These are phyloP conservation scores for Sphagnurus paluster DNA, from an alignment of 1,284 basidiomycete species.

Conservation along the genomic window DNA sequence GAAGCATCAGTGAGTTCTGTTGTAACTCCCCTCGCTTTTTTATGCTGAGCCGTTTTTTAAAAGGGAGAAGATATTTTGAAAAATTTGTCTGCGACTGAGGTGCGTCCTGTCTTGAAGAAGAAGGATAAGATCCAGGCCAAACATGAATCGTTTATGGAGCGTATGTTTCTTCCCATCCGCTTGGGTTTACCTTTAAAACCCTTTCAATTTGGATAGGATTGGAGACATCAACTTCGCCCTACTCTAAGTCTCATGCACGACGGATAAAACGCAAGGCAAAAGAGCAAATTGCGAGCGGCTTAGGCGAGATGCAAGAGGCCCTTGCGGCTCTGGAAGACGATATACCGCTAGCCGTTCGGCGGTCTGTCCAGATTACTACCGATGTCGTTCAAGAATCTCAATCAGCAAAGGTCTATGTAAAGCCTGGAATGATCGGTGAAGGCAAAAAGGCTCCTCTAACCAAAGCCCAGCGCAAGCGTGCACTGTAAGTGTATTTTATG, in stretches of 20 bases:
- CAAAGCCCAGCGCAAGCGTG: conserved; percentile 64
- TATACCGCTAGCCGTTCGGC: conserved; percentile 4
- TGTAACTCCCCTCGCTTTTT: neutral
- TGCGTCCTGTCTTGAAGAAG: conserved; percentile 46
- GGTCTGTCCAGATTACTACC: conserved; percentile 1
- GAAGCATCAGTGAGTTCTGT: conserved; percentile 36
- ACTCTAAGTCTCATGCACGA: conserved; percentile 75
- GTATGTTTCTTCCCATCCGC: conserved; percentile 33
- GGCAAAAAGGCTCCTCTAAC: conserved; percentile 63
- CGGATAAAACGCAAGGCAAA: conserved; percentile 71
- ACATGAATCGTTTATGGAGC: conserved; percentile 66
- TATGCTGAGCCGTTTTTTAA: conserved; percentile 23
- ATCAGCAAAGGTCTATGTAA: conserved; percentile 22
- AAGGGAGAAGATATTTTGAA: conserved; percentile 48
- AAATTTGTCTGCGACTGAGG: conserved; percentile 27
- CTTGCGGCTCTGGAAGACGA: conserved; percentile 52
- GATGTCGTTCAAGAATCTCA: conserved; percentile 3
- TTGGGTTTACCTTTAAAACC: conserved; percentile 6
- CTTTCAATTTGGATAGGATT: conserved; percentile 45
- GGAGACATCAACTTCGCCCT: conserved; percentile 51
- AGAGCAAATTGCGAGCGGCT: conserved; percentile 65
- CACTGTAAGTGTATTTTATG: conserved; percentile 54
- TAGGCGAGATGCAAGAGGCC: conserved; percentile 59
- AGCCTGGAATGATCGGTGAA: conserved; percentile 65
- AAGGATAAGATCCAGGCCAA: conserved; percentile 70